These are phyloP conservation scores for Pyrus betulifolia DNA, from an alignment of 306 rosid species.

Conservation along the genomic window DNA sequence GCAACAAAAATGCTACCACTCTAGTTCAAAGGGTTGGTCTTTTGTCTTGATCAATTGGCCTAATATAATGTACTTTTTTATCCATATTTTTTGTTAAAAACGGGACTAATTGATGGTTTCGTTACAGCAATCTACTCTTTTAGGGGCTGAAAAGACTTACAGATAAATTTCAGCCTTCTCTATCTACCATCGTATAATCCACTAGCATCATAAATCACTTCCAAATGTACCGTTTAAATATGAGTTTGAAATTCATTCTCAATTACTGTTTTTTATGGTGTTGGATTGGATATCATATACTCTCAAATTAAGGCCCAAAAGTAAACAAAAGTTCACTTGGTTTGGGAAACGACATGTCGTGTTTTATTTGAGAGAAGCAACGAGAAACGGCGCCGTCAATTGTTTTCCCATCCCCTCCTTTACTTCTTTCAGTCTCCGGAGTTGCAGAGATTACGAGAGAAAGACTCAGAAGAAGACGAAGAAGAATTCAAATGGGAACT, in stretches of 20 bases:
- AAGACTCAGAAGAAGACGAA: neutral
- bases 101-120: accelerated
- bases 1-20: too few species aligned
- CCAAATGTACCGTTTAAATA: too few species aligned
- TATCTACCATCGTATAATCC: accelerated
- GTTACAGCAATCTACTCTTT: too few species aligned
- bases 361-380: neutral
- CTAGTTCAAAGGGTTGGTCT: too few species aligned
- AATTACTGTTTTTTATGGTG: too few species aligned
- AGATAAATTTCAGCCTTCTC: too few species aligned
- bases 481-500: conserved; percentile 56
- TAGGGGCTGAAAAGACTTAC: too few species aligned
- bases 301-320: neutral
- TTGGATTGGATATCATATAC: too few species aligned
- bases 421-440: neutral
- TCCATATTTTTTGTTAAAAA: too few species aligned
- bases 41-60: too few species aligned
- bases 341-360: neutral
- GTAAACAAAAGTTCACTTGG: neutral
- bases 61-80: too few species aligned
- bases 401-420: neutral
- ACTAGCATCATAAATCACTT: accelerated
- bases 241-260: accelerated
- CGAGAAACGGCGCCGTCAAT: neutral
- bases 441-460: neutral